A percentile compares a stretch with the other conserved stretches of the same genome.
These are phyloP conservation scores for Candida sphagnicola DNA, from an alignment of 805 yeast species.

Conservation along the genomic window DNA sequence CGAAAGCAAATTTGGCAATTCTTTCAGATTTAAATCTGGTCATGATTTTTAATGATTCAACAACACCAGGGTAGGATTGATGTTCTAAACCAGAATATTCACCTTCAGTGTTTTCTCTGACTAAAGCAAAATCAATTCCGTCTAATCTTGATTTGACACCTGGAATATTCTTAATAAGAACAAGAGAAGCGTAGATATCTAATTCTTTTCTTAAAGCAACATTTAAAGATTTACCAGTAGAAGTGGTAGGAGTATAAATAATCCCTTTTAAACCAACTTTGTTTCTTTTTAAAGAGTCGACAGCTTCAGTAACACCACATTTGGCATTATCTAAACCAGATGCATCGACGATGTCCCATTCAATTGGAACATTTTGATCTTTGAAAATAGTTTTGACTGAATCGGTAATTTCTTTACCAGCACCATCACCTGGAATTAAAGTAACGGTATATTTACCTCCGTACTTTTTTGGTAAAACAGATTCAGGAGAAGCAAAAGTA, in stretches of 20 bases:
- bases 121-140: conserved; percentile 87
- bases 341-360: conserved; percentile 68
- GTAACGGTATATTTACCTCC: conserved; percentile 95
- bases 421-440: conserved; percentile 96
- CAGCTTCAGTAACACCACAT: conserved; percentile 72
- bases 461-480: conserved; percentile 79
- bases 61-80: conserved; percentile 96
- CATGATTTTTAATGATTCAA: conserved; percentile 92
- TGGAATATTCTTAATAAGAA: conserved; percentile 88
- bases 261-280: conserved; percentile 97
- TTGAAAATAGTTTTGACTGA: conserved; percentile 88
- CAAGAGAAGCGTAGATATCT: conserved; percentile 92
- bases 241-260: conserved; percentile 81
- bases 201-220: conserved; percentile 95
- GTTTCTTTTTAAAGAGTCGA: conserved; percentile 88
- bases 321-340: conserved; percentile 54
- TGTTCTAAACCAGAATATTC: conserved; percentile 98
- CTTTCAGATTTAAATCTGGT: conserved; percentile 94
- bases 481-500: conserved; percentile 56
- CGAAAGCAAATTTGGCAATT: conserved; percentile 95
- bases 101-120: conserved; percentile 99
- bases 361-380: conserved; percentile 85
- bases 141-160: conserved; percentile 89
- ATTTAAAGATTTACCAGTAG: conserved; percentile 80
- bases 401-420: conserved; percentile 92